A percentile compares a stretch with the other conserved stretches of the same genome.
phyloP scores from a whole-genome alignment of 139 green algal species.

The Coccomyxa sp. region DNA sequence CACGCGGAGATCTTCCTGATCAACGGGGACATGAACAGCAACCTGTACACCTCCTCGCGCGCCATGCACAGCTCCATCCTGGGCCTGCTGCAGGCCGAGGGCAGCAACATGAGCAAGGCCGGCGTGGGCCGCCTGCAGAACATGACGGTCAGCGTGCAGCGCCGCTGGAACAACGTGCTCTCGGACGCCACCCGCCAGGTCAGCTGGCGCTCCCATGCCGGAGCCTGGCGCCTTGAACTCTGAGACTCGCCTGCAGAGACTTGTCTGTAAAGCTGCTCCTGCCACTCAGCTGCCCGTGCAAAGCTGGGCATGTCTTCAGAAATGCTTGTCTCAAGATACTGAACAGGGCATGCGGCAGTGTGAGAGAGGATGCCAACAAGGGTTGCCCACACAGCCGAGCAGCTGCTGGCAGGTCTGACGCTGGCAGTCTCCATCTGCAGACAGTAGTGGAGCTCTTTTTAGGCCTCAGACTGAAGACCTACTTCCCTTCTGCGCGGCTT shows the following conservation, averaged over 20 bases:
- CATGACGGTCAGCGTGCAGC: constrained; percentile 63
- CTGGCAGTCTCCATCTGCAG: constrained; percentile 16
- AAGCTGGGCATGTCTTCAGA: background rate
- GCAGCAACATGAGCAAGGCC: constrained; percentile 20
- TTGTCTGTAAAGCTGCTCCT: background rate
- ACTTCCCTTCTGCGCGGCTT: constrained; percentile 47
- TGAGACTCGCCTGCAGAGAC: background rate
- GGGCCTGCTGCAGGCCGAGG: constrained; percentile 52
- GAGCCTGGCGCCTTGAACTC: background rate
- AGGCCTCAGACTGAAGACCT: constrained; percentile 51
- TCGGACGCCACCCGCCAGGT: constrained; percentile 12
- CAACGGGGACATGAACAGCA: constrained; percentile 92
- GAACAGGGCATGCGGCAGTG: background rate
- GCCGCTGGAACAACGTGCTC: constrained; percentile 71
- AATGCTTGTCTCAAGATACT: background rate
- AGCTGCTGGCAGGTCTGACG: background rate
- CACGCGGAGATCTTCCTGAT: constrained; percentile 62
- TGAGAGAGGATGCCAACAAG: background rate
- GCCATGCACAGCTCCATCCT: constrained; percentile 86
- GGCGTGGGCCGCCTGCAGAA: constrained; percentile 56
- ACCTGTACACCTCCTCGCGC: constrained; percentile 85
- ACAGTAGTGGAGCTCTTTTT: constrained; percentile 78
- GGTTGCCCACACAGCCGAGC: constrained; percentile 17
- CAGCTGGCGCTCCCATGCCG: background rate
- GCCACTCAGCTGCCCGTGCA: constrained; percentile 39